Evolutionary conservation across 148 eudicot species (phyloP), one percentile per base, ranked within the genome.

Genomic region (Arctostaphylos glauca): DNA sequence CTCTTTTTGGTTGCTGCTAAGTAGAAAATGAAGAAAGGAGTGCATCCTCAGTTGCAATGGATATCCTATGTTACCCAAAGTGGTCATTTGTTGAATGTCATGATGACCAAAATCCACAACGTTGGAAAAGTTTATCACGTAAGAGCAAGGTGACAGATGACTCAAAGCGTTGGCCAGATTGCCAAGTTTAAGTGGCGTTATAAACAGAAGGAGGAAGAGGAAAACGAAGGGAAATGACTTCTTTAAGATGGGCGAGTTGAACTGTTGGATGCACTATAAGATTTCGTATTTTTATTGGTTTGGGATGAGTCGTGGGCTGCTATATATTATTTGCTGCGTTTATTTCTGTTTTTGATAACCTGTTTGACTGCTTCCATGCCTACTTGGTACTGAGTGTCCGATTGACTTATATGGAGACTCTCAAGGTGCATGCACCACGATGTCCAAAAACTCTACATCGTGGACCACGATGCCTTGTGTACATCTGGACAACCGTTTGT

Each of bases 121-220:
- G 88, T 80, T 62, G 97, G 98, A 73, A 96, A 96, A 88, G 97
- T 94, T 43, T 91, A 92, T 86, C 99, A 94, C 85, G 84, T 91
- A 50, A 89, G 97, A 83, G 98, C 95, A 5, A 92, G 87, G 77
- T 85, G 93, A 56, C 93, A 94, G 87, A 94, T 91, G 97, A 94
- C 97, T 83, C 86, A 92, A 81, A 91, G 89, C 83, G 73, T 92
- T 53, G 95, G 97, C 6, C 93, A 91, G 87, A 88, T 94, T 64
- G 97, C 95, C 81, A 96, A 92, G 88, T 96, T 89, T 80, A 92
- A 93, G 60, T 91, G 94, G 21, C 95, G 97, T 46, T 93, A 92
- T 83, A 92, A 84, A 76, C 84, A 47, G 66, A 83, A 86, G 78
- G 86, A 86, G 10, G 98, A 90, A 64, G 70, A 8, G 80, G 88